Percentiles rank a stretch among this genome's conserved stretches.
Conservation (phyloP, 1,284 basidiomycete species). For the Heterobasidion irregulare region DNA sequence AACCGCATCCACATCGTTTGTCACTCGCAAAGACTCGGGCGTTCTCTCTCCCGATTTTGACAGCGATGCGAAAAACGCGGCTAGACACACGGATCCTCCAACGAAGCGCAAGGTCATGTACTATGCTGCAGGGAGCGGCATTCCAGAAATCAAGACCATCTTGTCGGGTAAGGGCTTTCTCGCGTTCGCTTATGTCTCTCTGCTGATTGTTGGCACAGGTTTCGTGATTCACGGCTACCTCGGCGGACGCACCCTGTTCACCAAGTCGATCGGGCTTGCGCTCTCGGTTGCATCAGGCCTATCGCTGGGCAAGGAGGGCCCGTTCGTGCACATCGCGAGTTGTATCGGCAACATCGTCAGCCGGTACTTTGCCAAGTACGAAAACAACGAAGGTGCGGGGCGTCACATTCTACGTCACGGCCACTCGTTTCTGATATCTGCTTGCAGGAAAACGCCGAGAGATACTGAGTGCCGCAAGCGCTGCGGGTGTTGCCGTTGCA, state of each 20-base stretch:
- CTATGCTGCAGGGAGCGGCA: slow-evolving; percentile 94
- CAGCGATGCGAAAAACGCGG: slow-evolving; percentile 16
- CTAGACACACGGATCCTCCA: slow-evolving; percentile 14
- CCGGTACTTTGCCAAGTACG: slow-evolving; percentile 81
- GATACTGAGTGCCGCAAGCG: slow-evolving; percentile 87
- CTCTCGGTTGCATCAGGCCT: slow-evolving; percentile 89
- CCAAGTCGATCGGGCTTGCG: slow-evolving; percentile 87
- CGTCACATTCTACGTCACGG: neutral
- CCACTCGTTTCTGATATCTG: neutral
- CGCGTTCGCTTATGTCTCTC: slow-evolving; percentile 2
- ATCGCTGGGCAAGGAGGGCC: slow-evolving; percentile 90
- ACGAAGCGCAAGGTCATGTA: slow-evolving; percentile 68
- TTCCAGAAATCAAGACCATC: slow-evolving; percentile 96
- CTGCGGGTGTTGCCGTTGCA: slow-evolving; percentile 86
- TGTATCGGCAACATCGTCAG: slow-evolving; percentile 95
- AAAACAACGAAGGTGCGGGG: slow-evolving; percentile 81
- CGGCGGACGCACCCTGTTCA: slow-evolving; percentile 82
- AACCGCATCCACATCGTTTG: slow-evolving; percentile 82
- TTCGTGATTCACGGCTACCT: slow-evolving; percentile 98
- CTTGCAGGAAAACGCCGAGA: slow-evolving; percentile 81
- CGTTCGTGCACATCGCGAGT: slow-evolving; percentile 93
- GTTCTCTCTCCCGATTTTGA: slow-evolving; percentile 49
- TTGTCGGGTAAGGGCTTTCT: slow-evolving; percentile 56
- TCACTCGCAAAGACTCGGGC: slow-evolving; percentile 81
- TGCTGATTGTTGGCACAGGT: slow-evolving; percentile 35